Evolutionary conservation across 2,329 filamentous ascomycete species (phyloP), one percentile per base, ranked within the genome.

Genomic region (Knufia fluminis): DNA sequence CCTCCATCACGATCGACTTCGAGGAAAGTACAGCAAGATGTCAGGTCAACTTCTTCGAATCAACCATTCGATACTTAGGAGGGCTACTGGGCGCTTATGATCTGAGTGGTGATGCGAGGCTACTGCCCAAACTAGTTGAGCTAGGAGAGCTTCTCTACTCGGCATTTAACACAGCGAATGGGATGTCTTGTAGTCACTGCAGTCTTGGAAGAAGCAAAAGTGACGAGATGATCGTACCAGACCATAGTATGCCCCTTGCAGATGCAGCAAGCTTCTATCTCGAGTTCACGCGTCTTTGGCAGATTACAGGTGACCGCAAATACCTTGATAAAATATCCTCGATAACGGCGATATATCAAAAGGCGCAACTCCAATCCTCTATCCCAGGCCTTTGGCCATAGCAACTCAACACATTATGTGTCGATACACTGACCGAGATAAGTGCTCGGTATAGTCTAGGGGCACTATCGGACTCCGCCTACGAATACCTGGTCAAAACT

Each of bases 31-130:
- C 66, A 3, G 53, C 51, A n/a, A 46, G 52, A 20, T n/a, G n/a
- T n/a, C 66, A 72, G 8, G 80, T 94, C 43, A 91, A 84, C 32
- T 67, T 95, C 6, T 95, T 95, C 60, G 89, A 95, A 67, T 94
- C 87, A 0, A 95, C 86, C 0, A 94, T 95, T 61, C 82, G 89
- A 23, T 94, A 94, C 60, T 69, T 95, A 1, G 89, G 79, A 8
- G 89, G 88, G 14, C 73, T 95, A 59, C 62, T 95, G 7, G 85
- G 88, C 2, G 86, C 82, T 3, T 75, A 74, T 57, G 73, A 75
- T 52, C 73, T 95, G 19, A 66, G 60, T 26, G 61, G 52, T 0
- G 58, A 54, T 4, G 54, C 54, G 10, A 69, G 75, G 54, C 65
- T 79, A 23, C 68, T 78, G n/a, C 59, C 62, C 47, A 79, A 79